Percentiles rank a stretch among this genome's conserved stretches.
phyloP scores from a whole-genome alignment of 2,329 filamentous ascomycete species.

The Diplodia corticola region DNA sequence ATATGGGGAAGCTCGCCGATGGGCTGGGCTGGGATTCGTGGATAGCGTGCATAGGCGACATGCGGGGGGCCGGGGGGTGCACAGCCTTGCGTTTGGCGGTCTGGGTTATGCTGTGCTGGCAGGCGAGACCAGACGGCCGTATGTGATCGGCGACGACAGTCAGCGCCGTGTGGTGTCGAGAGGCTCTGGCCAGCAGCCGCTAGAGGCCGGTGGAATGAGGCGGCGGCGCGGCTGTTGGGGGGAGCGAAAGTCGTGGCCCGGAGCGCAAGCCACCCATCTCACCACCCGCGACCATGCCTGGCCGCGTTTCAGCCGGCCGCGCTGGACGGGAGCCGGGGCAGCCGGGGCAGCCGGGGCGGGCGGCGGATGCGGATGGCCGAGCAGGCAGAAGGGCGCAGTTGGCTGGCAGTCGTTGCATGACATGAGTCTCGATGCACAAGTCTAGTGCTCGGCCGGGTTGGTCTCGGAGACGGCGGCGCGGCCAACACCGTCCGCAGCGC shows the following conservation, averaged over 20 bases:
- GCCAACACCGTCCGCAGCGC: not conserved
- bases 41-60: constrained; percentile 1
- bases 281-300: constrained; percentile 3
- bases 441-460: not conserved
- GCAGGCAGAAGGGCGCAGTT: not conserved
- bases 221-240: not conserved
- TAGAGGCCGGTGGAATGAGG: not conserved
- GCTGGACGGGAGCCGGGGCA: not conserved
- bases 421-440: no score
- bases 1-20: constrained; percentile 15
- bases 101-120: constrained; percentile 18
- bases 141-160: not conserved
- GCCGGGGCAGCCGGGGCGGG: not conserved
- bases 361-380: not conserved
- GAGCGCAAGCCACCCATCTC: constrained; percentile 17
- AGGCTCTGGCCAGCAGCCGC: not conserved
- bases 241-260: not conserved
- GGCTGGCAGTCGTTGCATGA: no score
- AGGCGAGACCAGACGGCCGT: constrained; percentile 5
- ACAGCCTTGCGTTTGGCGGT: constrained; percentile 17
- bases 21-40: constrained; percentile 5
- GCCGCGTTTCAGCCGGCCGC: constrained; percentile 6
- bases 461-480: not conserved
- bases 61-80: constrained; percentile 2
- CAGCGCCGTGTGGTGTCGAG: not conserved